These are phyloP conservation scores for Musa acuminata DNA, from an alignment of 176 grass and related monocot genomes.

Conservation along the genomic window DNA sequence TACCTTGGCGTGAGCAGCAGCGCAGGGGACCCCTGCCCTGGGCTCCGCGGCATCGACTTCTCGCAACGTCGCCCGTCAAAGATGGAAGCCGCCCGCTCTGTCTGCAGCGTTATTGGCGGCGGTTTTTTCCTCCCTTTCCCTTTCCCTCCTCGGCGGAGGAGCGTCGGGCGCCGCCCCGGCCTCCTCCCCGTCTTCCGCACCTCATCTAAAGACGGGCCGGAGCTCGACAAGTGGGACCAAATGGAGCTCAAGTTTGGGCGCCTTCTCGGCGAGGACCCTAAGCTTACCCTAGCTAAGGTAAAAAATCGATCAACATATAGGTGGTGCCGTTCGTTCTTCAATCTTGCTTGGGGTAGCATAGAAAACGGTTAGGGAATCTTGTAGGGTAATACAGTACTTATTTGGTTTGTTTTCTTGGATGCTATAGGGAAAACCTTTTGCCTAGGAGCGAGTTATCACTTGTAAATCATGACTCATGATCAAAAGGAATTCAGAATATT, in stretches of 20 bases:
- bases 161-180: background rate
- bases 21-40: background rate
- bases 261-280: conserved; percentile 73
- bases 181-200: background rate
- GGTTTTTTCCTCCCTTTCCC: background rate
- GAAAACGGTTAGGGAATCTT: background rate
- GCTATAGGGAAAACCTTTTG: too few relatives aligned
- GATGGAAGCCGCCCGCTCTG: conserved; percentile 1
- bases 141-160: background rate
- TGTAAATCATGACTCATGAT: too few relatives aligned
- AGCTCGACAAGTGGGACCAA: conserved; percentile 61
- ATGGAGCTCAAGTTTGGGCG: conserved; percentile 76
- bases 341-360: background rate
- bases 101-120: background rate
- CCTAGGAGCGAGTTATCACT: too few relatives aligned
- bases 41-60: background rate
- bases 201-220: conserved; percentile 14
- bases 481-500: too few relatives aligned
- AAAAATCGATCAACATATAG: background rate
- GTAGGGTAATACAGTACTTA: too few relatives aligned
- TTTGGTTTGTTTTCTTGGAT: too few relatives aligned
- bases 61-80: background rate
- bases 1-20: background rate
- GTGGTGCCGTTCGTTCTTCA: background rate
- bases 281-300: conserved; percentile 78